Conservation (phyloP, 2,329 filamentous ascomycete genomes). For the Xylaria arbuscula region DNA sequence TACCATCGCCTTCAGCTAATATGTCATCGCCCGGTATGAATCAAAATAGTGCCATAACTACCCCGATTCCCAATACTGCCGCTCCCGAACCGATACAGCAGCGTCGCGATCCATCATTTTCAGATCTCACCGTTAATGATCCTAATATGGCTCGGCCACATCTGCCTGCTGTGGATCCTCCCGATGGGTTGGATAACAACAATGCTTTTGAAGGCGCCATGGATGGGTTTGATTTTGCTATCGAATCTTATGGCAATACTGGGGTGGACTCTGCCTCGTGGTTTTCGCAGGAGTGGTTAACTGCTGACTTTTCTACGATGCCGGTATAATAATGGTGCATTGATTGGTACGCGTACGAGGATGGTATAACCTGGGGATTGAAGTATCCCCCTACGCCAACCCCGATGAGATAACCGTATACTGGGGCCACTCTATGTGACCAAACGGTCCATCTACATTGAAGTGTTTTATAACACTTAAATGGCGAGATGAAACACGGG, state of each 20-base stretch:
- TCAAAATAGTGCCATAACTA: constrained; percentile 40
- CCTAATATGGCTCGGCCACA: constrained; percentile 47
- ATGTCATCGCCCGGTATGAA: constrained; percentile 44
- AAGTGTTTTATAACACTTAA: no score
- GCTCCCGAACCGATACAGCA: constrained; percentile 39
- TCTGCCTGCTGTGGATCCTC: constrained; percentile 49
- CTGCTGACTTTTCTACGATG: constrained; percentile 46
- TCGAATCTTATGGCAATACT: constrained; percentile 57
- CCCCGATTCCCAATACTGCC: constrained; percentile 40
- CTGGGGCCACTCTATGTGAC: no score
- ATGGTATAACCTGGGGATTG: background rate
- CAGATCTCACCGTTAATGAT: constrained; percentile 44
- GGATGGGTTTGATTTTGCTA: constrained; percentile 59
- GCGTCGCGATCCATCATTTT: constrained; percentile 43
- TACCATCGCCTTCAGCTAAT: constrained; percentile 47
- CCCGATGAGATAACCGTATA: no score
- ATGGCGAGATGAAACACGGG: no score
- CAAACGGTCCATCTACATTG: no score
- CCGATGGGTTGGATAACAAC: constrained; percentile 58
- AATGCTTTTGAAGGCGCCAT: constrained; percentile 63
- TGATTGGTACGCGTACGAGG: no score
- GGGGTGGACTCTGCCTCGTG: constrained; percentile 50
- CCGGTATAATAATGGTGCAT: constrained; percentile 40
- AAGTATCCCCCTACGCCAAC: no score
- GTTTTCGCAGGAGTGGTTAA: constrained; percentile 51